phyloP scores from a whole-genome alignment of 2,329 filamentous ascomycete genomes.

The Pseudogymnoascus sp. region DNA sequence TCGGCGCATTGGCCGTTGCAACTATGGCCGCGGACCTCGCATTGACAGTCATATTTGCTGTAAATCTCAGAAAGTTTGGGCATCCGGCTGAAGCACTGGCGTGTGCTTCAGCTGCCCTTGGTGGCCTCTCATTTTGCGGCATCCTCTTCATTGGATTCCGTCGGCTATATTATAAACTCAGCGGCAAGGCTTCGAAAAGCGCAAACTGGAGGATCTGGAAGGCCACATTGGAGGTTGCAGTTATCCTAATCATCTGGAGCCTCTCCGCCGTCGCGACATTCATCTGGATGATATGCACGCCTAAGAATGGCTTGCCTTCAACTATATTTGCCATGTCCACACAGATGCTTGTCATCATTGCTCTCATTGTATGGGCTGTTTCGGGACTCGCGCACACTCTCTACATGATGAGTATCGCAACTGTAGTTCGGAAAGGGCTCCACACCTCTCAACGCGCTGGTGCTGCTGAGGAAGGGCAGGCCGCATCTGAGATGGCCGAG shows the following conservation, averaged over 20 bases:
- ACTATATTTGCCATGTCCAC: conserved; percentile 18
- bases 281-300: conserved; percentile 20
- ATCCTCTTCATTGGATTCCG: conserved; percentile 21
- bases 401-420: conserved; percentile 24
- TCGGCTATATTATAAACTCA: conserved; percentile 24
- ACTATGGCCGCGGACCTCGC: conserved; percentile 23
- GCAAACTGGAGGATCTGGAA: conserved; percentile 20
- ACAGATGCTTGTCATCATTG: conserved; percentile 19
- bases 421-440: conserved; percentile 23
- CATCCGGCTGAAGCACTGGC: conserved; percentile 16
- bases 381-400: conserved; percentile 21
- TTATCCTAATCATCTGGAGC: conserved; percentile 20
- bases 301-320: conserved; percentile 17
- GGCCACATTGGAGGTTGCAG: conserved; percentile 24
- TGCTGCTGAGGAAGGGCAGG: neutral
- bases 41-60: conserved; percentile 25
- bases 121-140: conserved; percentile 16
- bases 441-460: conserved; percentile 9
- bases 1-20: conserved; percentile 24
- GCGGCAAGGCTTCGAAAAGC: conserved; percentile 22
- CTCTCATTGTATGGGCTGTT: conserved; percentile 25
- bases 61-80: conserved; percentile 16
- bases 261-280: conserved; percentile 21
- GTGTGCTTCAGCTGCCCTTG: conserved; percentile 23
- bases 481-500: neutral